Evolutionary conservation across 139 green algal species (phyloP).

Genomic region (Zygnema circumcarinatum): DNA sequence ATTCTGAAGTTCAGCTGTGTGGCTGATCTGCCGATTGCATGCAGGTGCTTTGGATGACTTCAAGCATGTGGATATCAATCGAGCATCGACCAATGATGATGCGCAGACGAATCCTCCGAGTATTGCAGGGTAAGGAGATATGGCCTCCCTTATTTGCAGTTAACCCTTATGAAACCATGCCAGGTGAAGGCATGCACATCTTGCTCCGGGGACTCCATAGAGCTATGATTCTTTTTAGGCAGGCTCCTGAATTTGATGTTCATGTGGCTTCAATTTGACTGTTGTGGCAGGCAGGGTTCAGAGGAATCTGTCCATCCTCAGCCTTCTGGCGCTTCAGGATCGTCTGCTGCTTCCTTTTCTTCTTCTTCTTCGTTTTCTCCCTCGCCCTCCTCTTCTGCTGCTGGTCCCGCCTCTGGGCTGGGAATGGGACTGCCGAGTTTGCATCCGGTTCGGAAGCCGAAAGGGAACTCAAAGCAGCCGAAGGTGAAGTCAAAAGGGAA

Average conservation of each 20-base stretch:
- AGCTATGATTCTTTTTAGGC: no score
- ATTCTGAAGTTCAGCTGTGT: background rate
- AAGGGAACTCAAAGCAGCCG: background rate
- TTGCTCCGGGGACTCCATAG: no score
- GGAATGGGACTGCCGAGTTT: slow-evolving; percentile 1
- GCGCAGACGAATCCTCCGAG: no score
- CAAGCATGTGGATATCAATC: background rate
- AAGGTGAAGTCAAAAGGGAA: background rate
- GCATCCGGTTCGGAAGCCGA: background rate
- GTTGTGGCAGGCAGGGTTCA: background rate
- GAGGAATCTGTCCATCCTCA: background rate
- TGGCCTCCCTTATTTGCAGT: no score
- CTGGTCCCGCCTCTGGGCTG: background rate
- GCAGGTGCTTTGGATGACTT: slow-evolving; percentile 20
- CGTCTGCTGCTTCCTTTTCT: background rate
- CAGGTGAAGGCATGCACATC: no score
- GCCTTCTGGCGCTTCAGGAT: background rate
- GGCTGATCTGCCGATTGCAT: background rate
- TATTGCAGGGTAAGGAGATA: no score
- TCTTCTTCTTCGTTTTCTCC: no score
- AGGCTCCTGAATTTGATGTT: no score
- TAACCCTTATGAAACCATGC: no score
- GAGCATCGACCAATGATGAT: no score
- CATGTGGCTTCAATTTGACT: no score
- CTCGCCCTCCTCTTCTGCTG: background rate